Base-by-base conservation (phyloP, 139 green algal genomes). In the Coelastrella sp. region DNA sequence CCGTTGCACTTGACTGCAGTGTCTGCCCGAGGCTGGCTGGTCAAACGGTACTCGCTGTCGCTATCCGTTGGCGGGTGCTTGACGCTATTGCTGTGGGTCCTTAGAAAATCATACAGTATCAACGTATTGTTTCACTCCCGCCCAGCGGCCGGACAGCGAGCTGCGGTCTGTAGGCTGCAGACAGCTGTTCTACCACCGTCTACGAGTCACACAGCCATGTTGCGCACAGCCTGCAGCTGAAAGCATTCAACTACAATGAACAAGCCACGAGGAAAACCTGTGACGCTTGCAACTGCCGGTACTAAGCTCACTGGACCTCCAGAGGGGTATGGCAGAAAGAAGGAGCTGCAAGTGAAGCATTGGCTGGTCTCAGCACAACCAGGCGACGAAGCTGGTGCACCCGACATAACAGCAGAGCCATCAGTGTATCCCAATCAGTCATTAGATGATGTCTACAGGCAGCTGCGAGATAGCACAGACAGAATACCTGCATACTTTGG, bases 321-420 rank as follows among this genome's bases (percentile, higher is more conserved):
- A 66, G 83, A 88, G 14, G 83, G 83, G 3, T 88, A 88, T 58
- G 54, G 65, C 32, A 66, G 66, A 10, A 88, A 88, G 32, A 88
- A 88, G 54, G 68, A 88, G 83, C 83, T 80, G 68, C 83, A 88
- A 74, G 83, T 88, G 32, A 88, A 88, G 66, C 83, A 88, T 56
- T 88, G 83, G 83, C 65, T 88, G n/a, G 22, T n/a, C 59, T 59
- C 58, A 22, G 60, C 80, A 75, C n/a, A 74, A 56, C 7, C 83
- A 66, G 19, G 32, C 47, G 66, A 58, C 20, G 83, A n/a, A 20
- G 4, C 7, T n/a, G 83, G 83, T 20, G 66, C 66, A n/a, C 83
- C 83, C 6, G 68, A 88, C 3, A 79, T 88, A 47, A 79, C 59
- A 17, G 68, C 83, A 80, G 83, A 88, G 83, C 83, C 83, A 58